A percentile compares a stretch with the other conserved stretches of the same genome.
Conservation (phyloP, 2,329 filamentous ascomycete genomes). For the Dactylellina cionopaga region DNA sequence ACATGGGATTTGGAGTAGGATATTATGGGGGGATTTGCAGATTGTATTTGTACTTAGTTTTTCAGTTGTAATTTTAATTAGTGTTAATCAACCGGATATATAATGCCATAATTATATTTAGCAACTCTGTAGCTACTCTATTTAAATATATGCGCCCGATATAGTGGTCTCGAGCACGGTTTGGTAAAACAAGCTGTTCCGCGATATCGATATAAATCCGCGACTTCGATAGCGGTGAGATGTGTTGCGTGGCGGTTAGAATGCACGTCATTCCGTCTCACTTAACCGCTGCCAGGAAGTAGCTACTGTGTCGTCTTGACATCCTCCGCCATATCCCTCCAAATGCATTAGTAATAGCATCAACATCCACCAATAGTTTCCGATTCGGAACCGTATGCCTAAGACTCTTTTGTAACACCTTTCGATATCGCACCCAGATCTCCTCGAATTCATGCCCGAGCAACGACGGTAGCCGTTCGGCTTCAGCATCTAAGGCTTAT, state of each 20-base stretch:
- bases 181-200: too few relatives aligned
- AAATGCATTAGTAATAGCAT: conserved; percentile 30
- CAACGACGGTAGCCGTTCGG: conserved; percentile 45
- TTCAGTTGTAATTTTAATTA: too few relatives aligned
- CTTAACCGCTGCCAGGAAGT: conserved; percentile 38
- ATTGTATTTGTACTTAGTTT: too few relatives aligned
- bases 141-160: too few relatives aligned
- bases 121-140: too few relatives aligned
- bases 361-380: conserved; percentile 11
- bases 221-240: background rate
- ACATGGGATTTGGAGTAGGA: background rate
- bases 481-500: conserved; percentile 11
- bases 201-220: too few relatives aligned
- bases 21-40: too few relatives aligned
- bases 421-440: background rate
- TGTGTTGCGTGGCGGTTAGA: conserved; percentile 32
- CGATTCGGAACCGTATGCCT: conserved; percentile 10
- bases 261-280: conserved; percentile 35
- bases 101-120: too few relatives aligned
- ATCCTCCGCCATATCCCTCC: conserved; percentile 4
- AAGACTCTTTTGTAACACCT: background rate
- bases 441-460: conserved; percentile 32
- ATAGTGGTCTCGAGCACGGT: too few relatives aligned
- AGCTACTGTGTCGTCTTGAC: conserved; percentile 52
- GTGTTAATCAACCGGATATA: too few relatives aligned